Conservation (phyloP, 441 rosid genomes). For the Melastoma candidum region DNA sequence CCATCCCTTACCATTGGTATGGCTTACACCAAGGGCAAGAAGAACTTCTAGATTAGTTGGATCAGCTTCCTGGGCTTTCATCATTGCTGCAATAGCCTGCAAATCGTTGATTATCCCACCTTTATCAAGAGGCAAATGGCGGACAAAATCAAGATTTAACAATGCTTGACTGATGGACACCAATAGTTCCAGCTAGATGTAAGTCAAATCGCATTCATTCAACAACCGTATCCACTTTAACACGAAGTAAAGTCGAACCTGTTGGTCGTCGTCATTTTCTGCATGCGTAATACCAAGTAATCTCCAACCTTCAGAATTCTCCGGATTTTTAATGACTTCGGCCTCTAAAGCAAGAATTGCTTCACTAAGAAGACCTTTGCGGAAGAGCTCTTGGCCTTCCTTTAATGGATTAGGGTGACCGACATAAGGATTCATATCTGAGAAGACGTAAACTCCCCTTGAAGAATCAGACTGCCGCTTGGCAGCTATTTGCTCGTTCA, state of each 20-base stretch:
- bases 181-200: no score
- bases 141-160: no score
- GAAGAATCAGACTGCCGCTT: slow-evolving; percentile 55
- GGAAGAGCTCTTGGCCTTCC: slow-evolving; percentile 92
- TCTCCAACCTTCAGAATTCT: slow-evolving; percentile 99
- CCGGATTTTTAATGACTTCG: slow-evolving; percentile 93
- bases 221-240: neutral
- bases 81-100: slow-evolving; percentile 98
- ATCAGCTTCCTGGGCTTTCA: slow-evolving; percentile 93
- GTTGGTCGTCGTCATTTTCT: slow-evolving; percentile 98
- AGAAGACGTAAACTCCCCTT: slow-evolving; percentile 89
- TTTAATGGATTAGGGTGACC: slow-evolving; percentile 93
- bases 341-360: slow-evolving; percentile 99
- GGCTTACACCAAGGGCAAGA: slow-evolving; percentile 98
- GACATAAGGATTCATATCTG: slow-evolving; percentile 98
- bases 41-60: slow-evolving; percentile 93
- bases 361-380: slow-evolving; percentile 98
- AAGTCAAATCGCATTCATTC: neutral
- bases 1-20: slow-evolving; percentile 79
- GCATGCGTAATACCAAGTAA: slow-evolving; percentile 97
- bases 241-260: slow-evolving; percentile 26
- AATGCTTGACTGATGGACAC: no score
- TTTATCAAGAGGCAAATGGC: neutral
- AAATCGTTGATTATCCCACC: slow-evolving; percentile 13
- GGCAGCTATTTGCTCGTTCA: slow-evolving; percentile 60